These are phyloP conservation scores for Thermoascus crustaceus DNA, from an alignment of 2,329 filamentous ascomycete species.

Conservation along the genomic window DNA sequence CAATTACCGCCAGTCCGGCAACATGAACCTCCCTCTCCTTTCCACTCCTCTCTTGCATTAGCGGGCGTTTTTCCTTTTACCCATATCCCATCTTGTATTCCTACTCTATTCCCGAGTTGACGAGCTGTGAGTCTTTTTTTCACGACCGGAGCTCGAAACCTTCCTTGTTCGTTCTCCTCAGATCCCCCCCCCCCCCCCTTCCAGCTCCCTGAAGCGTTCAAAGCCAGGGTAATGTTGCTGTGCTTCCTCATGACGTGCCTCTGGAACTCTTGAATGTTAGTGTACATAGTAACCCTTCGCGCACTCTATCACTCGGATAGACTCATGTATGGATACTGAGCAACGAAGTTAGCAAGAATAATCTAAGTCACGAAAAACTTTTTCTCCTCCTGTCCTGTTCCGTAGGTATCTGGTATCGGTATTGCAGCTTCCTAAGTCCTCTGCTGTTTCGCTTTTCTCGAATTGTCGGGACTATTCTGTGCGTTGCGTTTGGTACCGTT, in stretches of 20 bases:
- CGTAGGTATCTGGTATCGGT: slow-evolving; percentile 6
- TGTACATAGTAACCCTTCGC: slow-evolving; percentile 28
- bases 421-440: slow-evolving; percentile 14
- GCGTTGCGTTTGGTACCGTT: slow-evolving; percentile 24
- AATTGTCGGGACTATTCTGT: slow-evolving; percentile 15
- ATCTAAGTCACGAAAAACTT: slow-evolving; percentile 19
- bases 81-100: slow-evolving; percentile 13
- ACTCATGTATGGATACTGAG: slow-evolving; percentile 30
- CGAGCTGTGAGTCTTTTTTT: slow-evolving; percentile 5
- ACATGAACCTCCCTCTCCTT: slow-evolving; percentile 19
- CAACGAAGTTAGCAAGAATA: slow-evolving; percentile 31
- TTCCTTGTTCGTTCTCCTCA: slow-evolving; percentile 6
- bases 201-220: slow-evolving; percentile 9
- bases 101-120: slow-evolving; percentile 8
- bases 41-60: slow-evolving; percentile 20
- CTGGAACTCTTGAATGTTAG: slow-evolving; percentile 19
- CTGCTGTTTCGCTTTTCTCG: slow-evolving; percentile 21
- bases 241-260: slow-evolving; percentile 15
- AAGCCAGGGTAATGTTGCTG: slow-evolving; percentile 16
- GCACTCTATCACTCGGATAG: slow-evolving; percentile 16
- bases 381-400: slow-evolving; percentile 8
- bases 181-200: slow-evolving; percentile 1
- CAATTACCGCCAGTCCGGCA: slow-evolving; percentile 21
- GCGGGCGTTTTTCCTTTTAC: slow-evolving; percentile 21
- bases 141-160: slow-evolving; percentile 2